Base-by-base conservation (phyloP, 2,329 filamentous ascomycete species). In the Sclerotinia glacialis region DNA sequence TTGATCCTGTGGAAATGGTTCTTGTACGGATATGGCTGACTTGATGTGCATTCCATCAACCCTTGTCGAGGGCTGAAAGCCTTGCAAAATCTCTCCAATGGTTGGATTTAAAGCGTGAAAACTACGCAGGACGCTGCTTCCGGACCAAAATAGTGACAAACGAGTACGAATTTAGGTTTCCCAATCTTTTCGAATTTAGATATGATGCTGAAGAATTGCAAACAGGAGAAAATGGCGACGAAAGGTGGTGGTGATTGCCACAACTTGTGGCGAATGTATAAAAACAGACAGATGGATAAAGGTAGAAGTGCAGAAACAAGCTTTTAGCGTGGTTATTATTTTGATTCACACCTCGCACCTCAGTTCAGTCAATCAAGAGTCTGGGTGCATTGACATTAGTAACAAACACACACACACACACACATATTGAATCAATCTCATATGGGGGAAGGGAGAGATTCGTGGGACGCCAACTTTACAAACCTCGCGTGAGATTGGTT, bases 1-100 rank as follows among this genome's bases (percentile, higher is more conserved):
- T 60, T 60, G 58, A 60, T 60, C 58, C 58, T 44, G 58, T 60
- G 44, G 58, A 60, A 49, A 60, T 60, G 58, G 58, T 60, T 16
- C 37, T 44, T 60, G 44, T 60, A 60, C 44, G 44, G 58, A 60
- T 60, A 49, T 49, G 28, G 58, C 44, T 47, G 37, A 31, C 28
- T 60, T 42, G 18, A 23, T 40, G 34, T 60, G 58, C 44, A 60
- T 60, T 49, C 37, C 28, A 60, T 49, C 23, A 47, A 49, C 58
- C 58, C 44, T 49, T 37, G 52, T 54, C 28, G 52, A 54, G 52
- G 28, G 56, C 55, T 59, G 56, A 47, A 40, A 47, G 56, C 56
- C 56, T 59, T 60, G 28, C 21, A 60, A 60, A 34, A 11, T 31
- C 21, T 31, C 55, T 46, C 40, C 42, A 60, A 60, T 49, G 56